Conservation (phyloP, 371 early-diverging fungal species). For the Actinomortierella ambigua region DNA sequence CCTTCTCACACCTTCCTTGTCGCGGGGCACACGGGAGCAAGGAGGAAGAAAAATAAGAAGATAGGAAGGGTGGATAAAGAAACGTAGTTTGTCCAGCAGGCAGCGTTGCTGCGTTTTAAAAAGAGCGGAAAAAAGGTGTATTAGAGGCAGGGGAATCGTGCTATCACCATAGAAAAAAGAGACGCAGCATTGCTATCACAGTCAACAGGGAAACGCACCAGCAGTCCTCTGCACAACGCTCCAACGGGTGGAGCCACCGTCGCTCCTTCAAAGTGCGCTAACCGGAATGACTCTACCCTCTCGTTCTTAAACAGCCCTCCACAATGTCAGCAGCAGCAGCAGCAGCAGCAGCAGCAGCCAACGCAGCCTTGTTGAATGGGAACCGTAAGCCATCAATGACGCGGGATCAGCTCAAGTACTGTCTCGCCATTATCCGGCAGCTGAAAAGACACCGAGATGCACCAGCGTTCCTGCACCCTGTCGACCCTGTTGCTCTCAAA, state of each 20-base stretch:
- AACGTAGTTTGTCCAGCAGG: too few species aligned
- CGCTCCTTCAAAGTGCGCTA: background rate
- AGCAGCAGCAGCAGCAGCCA: background rate
- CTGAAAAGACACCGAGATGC: conserved; percentile 79
- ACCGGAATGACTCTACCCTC: too few species aligned
- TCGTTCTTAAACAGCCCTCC: background rate
- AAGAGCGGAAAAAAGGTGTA: too few species aligned
- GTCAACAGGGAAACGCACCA: too few species aligned
- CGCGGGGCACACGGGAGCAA: too few species aligned
- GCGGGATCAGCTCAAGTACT: conserved; percentile 83
- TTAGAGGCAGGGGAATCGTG: too few species aligned
- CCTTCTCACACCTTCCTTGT: too few species aligned
- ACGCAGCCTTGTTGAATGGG: conserved; percentile 13
- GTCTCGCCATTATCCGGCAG: conserved; percentile 72
- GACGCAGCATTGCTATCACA: too few species aligned
- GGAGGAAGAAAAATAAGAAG: too few species aligned
- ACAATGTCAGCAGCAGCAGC: background rate
- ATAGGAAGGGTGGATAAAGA: too few species aligned
- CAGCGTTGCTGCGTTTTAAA: too few species aligned
- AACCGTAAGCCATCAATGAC: conserved; percentile 59
- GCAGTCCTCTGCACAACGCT: background rate
- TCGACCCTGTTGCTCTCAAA: conserved; percentile 89
- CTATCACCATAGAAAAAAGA: too few species aligned
- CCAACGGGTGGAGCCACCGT: background rate
- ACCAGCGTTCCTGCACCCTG: conserved; percentile 89